phyloP scores from a whole-genome alignment of 2,329 filamentous ascomycete genomes.

The Paraconiothyrium sp. region DNA sequence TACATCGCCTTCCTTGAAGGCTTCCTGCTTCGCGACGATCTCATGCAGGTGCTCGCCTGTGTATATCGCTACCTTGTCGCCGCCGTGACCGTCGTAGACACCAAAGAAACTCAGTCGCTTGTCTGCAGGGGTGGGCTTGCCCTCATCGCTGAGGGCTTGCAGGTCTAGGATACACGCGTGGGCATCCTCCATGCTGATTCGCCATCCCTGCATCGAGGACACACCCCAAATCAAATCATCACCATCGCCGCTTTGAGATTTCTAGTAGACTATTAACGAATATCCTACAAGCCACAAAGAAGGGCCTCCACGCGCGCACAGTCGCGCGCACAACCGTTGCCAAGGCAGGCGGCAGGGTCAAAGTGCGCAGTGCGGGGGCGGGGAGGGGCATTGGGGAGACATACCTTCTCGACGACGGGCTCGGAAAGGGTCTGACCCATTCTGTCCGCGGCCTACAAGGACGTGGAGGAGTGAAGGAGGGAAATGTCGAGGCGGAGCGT shows the following conservation, averaged over 20 bases:
- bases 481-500: constrained; percentile 32
- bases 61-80: constrained; percentile 94
- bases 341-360: constrained; percentile 22
- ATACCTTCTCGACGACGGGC: constrained; percentile 98
- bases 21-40: constrained; percentile 93
- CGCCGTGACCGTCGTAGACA: constrained; percentile 97
- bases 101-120: constrained; percentile 93
- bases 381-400: constrained; percentile 47
- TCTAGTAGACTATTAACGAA: constrained; percentile 59
- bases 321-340: constrained; percentile 24
- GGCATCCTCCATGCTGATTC: constrained; percentile 99
- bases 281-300: background rate
- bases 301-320: background rate
- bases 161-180: constrained; percentile 92
- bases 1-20: constrained; percentile 89
- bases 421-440: constrained; percentile 99
- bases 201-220: constrained; percentile 99
- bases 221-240: constrained; percentile 91
- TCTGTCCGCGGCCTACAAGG: constrained; percentile 43
- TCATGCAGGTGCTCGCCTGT: constrained; percentile 92
- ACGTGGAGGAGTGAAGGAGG: constrained; percentile 33
- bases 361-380: constrained; percentile 41
- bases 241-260: constrained; percentile 90
- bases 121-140: constrained; percentile 69
- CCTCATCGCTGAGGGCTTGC: constrained; percentile 66